Evolutionary conservation across 441 rosid genomes (phyloP).

Genomic region (Arabidopsis hybrid): DNA sequence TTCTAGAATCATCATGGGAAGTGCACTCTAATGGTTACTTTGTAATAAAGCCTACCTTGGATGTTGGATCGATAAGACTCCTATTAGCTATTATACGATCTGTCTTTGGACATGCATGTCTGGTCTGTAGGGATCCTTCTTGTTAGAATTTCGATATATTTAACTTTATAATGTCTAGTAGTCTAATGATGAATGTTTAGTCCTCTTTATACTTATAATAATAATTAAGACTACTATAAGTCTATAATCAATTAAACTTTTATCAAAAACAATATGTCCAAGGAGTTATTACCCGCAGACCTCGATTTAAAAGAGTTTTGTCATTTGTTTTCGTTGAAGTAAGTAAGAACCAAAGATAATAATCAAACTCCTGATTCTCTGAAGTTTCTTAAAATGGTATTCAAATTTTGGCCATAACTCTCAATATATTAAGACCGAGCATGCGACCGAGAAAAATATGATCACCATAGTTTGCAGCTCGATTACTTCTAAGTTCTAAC

Average conservation of each 20-base stretch:
- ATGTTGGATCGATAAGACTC: constrained; percentile 44
- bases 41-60: constrained; percentile 41
- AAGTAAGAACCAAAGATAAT: background rate
- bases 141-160: constrained; percentile 32
- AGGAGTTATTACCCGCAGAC: background rate
- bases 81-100: constrained; percentile 40
- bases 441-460: background rate
- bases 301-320: background rate
- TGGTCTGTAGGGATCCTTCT: constrained; percentile 48
- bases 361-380: background rate
- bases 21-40: background rate
- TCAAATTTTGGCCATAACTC: background rate
- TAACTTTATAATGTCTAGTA: constrained; percentile 37
- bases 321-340: background rate
- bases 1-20: constrained; percentile 36
- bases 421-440: background rate
- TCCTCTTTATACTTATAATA: constrained; percentile 21
- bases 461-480: background rate
- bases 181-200: constrained; percentile 42
- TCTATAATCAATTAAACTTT: background rate
- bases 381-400: background rate
- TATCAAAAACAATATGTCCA: background rate
- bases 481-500: background rate
- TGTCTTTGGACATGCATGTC: constrained; percentile 51
- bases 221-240: background rate